Percentiles rank a stretch among this genome's conserved stretches.
Evolutionary conservation across 352 stramenopile species (phyloP).

Genomic region (Globisporangium viniferum): DNA sequence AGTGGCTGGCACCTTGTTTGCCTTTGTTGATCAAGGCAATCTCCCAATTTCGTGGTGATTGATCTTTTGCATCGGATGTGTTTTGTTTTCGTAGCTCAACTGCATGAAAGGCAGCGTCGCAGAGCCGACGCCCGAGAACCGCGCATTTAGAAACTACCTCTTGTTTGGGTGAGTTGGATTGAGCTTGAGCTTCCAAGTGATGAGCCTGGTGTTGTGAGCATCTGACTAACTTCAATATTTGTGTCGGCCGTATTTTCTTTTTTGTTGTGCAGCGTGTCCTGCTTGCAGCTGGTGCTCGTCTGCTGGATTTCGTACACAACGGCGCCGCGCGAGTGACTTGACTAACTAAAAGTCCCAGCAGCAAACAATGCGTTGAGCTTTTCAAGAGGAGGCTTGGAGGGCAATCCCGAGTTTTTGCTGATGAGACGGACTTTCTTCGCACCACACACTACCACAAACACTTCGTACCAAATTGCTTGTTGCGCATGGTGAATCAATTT

Average conservation of each 20-base stretch:
- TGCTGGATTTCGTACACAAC: conserved; percentile 87
- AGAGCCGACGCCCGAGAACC: conserved; percentile 68
- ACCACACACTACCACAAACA: background rate
- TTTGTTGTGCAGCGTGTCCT: conserved; percentile 51
- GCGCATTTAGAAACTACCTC: conserved; percentile 83
- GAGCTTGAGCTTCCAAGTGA: background rate
- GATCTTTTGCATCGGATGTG: background rate
- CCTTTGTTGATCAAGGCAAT: background rate
- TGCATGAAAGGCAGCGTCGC: conserved; percentile 85
- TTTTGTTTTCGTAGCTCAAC: conserved; percentile 49
- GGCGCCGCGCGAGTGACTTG: conserved; percentile 43
- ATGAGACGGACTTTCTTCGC: background rate
- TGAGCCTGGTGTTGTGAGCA: background rate
- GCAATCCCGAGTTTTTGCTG: background rate
- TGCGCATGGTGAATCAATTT: background rate
- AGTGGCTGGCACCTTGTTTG: conserved; percentile 15
- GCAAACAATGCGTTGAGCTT: background rate
- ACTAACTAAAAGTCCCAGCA: background rate
- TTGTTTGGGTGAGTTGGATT: conserved; percentile 66
- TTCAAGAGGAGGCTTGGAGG: background rate
- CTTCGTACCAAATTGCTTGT: background rate
- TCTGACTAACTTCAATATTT: background rate
- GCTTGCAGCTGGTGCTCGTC: conserved; percentile 75
- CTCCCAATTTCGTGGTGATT: background rate
- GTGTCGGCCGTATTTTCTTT: background rate